Evolutionary conservation across 768 basidiomycete genomes (phyloP).

Genomic region (Rhodotorula paludigena): DNA sequence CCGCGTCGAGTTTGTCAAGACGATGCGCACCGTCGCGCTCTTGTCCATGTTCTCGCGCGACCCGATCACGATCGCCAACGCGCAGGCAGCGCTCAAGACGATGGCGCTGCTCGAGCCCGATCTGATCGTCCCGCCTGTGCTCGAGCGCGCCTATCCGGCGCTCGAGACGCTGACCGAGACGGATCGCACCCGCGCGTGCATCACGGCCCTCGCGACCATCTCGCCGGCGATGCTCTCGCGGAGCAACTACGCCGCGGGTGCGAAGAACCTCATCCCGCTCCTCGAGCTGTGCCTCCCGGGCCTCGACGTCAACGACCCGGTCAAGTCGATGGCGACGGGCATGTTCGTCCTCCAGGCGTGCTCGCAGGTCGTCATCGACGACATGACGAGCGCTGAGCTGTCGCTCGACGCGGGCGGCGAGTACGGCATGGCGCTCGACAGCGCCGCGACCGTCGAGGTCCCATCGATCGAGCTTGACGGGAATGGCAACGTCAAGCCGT

Average conservation of each 20-base stretch:
- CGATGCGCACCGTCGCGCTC: slow-evolving; percentile 70
- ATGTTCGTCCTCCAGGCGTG: slow-evolving; percentile 42
- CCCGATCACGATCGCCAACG: slow-evolving; percentile 64
- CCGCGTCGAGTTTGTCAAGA: slow-evolving; percentile 77
- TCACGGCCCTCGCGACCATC: slow-evolving; percentile 76
- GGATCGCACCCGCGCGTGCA: slow-evolving; percentile 74
- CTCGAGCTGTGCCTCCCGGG: slow-evolving; percentile 77
- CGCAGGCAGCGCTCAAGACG: slow-evolving; percentile 73
- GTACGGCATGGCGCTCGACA: slow-evolving; percentile 13
- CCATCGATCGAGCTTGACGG: slow-evolving; percentile 28
- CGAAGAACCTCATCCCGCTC: slow-evolving; percentile 72
- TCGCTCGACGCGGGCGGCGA: slow-evolving; percentile 21
- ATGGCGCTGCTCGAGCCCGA: slow-evolving; percentile 75
- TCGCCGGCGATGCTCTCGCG: slow-evolving; percentile 75
- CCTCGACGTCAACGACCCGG: slow-evolving; percentile 63
- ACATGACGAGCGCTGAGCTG: slow-evolving; percentile 39
- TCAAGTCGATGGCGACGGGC: slow-evolving; percentile 43
- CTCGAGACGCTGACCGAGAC: slow-evolving; percentile 89
- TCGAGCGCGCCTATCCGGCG: slow-evolving; percentile 78
- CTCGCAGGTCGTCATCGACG: slow-evolving; percentile 41
- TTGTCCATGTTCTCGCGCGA: slow-evolving; percentile 87
- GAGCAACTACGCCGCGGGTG: slow-evolving; percentile 71
- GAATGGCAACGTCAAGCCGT: slow-evolving; percentile 47
- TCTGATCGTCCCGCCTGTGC: slow-evolving; percentile 69
- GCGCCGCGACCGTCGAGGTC: not conserved